phyloP scores from a whole-genome alignment of 2,329 filamentous ascomycete species.

The Pseudogymnoascus sp. region DNA sequence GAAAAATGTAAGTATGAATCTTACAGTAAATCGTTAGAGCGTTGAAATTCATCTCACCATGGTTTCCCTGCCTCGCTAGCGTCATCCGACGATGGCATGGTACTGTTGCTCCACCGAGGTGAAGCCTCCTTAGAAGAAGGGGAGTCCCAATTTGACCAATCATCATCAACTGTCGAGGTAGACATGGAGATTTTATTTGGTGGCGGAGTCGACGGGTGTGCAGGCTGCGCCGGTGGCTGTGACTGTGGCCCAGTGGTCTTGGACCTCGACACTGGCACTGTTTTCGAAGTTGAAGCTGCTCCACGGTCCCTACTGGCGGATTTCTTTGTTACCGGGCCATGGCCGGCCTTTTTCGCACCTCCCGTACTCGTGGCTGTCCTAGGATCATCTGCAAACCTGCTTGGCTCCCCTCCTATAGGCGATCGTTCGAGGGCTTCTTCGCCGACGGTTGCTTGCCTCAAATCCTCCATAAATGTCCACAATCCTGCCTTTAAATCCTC shows the following conservation, averaged over 20 bases:
- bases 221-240: background rate
- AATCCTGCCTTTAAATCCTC: slow-evolving; percentile 84
- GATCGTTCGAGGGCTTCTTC: slow-evolving; percentile 70
- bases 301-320: background rate
- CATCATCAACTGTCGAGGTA: slow-evolving; percentile 44
- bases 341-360: background rate
- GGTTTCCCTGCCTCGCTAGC: slow-evolving; percentile 4
- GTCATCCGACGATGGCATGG: slow-evolving; percentile 13
- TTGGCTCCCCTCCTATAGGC: background rate
- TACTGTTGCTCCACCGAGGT: slow-evolving; percentile 55
- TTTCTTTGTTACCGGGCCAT: background rate
- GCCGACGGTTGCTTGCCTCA: slow-evolving; percentile 90
- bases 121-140: slow-evolving; percentile 46
- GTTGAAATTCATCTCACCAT: slow-evolving; percentile 1
- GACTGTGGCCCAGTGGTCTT: background rate
- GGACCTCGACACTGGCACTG: background rate
- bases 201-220: background rate
- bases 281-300: background rate
- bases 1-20: background rate
- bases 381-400: background rate
- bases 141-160: slow-evolving; percentile 60
- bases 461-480: slow-evolving; percentile 91
- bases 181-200: slow-evolving; percentile 14
- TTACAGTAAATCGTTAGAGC: background rate
- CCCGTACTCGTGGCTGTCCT: background rate